Base-by-base conservation (phyloP, 1,139 yeast species). In the Kazachstania sp. region DNA sequence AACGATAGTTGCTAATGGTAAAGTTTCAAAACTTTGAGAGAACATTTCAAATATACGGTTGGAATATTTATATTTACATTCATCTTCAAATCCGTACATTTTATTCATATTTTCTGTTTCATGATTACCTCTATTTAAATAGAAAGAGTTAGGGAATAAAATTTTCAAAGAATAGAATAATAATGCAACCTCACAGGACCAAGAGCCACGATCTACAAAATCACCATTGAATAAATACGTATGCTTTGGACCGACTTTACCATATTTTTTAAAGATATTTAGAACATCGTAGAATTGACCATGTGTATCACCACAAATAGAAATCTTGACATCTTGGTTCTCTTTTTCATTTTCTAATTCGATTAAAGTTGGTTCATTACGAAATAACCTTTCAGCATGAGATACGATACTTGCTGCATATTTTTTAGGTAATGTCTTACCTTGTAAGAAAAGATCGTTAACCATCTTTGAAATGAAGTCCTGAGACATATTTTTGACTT, bases 41-140 rank as follows among this genome's bases (percentile, higher is more conserved):
- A 92, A 94, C 59, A 90, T 80, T 55, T 79, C 81, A 68, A 85
- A 92, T n/a, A 87, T 72, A 56, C 83, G 81, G 53, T 84, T 87
- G 31, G 85, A 78, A 69, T 88, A 92, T 65, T 92, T 92, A 63
- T 79, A 81, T 65, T 86, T 92, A 71, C 96, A 87, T 66, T 92
- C 99, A 58, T 95, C 97, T 56, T 88, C 86, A 65, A 92, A 92
- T 0, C 98, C 99, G 61, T 94, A 92, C 30, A 94, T 87, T 64
- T 85, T 86, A 71, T 94, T 94, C 99, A 92, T 92, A 60, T 86
- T 95, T 60, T 85, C 85, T 1, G 97, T 88, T 67, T 94, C 98
- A 66, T 92, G 99, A 65, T 92, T 92, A 31, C 99, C 98, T 61
- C 99, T 77, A 69, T 92, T 92, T 54, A 92, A 66, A 66, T 70